phyloP scores from a whole-genome alignment of 257 asterid species.

The Solanum clarkiae region DNA sequence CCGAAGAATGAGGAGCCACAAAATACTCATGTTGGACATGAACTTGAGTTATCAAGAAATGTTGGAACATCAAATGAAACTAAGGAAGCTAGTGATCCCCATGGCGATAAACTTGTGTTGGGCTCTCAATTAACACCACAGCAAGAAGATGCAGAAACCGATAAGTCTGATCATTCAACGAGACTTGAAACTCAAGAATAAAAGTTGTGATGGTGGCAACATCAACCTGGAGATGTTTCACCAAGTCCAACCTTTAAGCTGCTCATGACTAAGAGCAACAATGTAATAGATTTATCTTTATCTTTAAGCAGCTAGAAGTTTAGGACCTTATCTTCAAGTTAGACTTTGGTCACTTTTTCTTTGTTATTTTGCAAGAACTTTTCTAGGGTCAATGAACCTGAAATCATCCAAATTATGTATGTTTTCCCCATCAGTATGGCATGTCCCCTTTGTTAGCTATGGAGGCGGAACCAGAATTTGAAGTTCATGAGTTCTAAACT shows the following conservation, averaged over 20 bases:
- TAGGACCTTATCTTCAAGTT: neutral
- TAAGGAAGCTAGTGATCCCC: neutral
- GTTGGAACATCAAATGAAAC: slow-evolving; percentile 1
- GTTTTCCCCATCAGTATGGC: neutral
- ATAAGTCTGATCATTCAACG: slow-evolving; percentile 11
- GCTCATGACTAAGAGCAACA: neutral
- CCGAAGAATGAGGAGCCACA: neutral
- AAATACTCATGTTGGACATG: slow-evolving; percentile 7
- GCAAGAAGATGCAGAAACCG: slow-evolving; percentile 3
- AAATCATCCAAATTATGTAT: neutral
- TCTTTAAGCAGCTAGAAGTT: neutral
- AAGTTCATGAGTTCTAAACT: neutral
- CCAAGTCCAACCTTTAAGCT: neutral
- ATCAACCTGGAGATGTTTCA: neutral
- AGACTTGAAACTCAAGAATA: slow-evolving; percentile 5
- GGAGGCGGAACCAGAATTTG: neutral
- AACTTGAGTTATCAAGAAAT: neutral
- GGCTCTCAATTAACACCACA: slow-evolving; percentile 7
- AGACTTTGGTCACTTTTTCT: neutral
- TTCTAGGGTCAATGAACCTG: neutral
- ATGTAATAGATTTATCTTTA: neutral
- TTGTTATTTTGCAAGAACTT: neutral
- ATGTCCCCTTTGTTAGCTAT: neutral
- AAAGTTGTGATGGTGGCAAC: slow-evolving; percentile 8
- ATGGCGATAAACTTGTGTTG: neutral